Evolutionary conservation across 2,329 filamentous ascomycete genomes (phyloP).

Genomic region (Thermomyces lanuginosus): DNA sequence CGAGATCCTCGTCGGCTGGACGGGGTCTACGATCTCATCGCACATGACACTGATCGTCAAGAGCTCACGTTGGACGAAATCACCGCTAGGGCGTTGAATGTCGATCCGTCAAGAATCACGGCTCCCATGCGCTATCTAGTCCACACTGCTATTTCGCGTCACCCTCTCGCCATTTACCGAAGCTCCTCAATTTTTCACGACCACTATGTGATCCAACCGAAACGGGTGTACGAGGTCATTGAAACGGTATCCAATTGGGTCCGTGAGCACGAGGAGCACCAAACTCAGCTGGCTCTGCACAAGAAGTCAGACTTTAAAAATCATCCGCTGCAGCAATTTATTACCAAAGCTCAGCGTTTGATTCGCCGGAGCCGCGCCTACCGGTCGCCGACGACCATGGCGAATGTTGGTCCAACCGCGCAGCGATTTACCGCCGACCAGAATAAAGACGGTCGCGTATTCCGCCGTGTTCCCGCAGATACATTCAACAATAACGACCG

Average conservation of each 20-base stretch:
- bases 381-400: conserved; percentile 27
- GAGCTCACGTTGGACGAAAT: conserved; percentile 23
- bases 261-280: conserved; percentile 31
- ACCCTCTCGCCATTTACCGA: conserved; percentile 19
- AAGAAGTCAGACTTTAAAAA: conserved; percentile 13
- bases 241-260: conserved; percentile 40
- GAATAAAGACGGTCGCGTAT: conserved; percentile 13
- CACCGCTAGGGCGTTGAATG: conserved; percentile 17
- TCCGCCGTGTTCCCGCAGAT: conserved; percentile 19
- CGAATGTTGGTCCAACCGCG: conserved; percentile 26
- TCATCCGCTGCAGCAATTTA: conserved; percentile 28
- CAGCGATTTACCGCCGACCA: conserved; percentile 14
- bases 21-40: conserved; percentile 21
- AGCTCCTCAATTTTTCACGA: conserved; percentile 20
- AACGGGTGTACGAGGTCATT: conserved; percentile 32
- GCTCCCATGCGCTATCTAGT: conserved; percentile 19
- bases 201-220: conserved; percentile 36
- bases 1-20: conserved; percentile 19
- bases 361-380: conserved; percentile 26
- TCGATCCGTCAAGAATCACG: conserved; percentile 15
- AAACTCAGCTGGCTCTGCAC: conserved; percentile 13
- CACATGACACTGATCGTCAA: conserved; percentile 20
- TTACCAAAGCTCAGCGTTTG: conserved; percentile 28
- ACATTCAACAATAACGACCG: conserved; percentile 35
- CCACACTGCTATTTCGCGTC: conserved; percentile 16